phyloP scores from a whole-genome alignment of 78 protist species.

The Fonticula alba region DNA sequence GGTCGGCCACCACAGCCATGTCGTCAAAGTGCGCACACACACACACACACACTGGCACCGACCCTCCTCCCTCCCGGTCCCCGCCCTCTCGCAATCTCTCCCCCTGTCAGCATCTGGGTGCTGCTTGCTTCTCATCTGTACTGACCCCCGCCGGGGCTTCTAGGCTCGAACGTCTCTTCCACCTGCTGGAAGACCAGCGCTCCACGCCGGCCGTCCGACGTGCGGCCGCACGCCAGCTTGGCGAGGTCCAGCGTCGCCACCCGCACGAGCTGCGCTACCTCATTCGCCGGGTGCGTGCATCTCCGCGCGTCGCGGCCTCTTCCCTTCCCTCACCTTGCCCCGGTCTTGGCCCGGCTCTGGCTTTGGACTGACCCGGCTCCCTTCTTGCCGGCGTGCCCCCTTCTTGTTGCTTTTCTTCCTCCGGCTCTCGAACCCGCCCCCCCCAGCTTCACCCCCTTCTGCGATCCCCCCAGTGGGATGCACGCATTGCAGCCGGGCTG shows the following conservation, averaged over 20 bases:
- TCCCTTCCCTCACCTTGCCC: no score
- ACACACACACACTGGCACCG: not conserved
- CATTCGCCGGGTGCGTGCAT: constrained; percentile 4
- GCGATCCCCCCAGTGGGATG: constrained; percentile 19
- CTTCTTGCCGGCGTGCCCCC: no score
- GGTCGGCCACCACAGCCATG: no score
- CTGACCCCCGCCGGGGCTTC: no score
- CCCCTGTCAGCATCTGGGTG: not conserved
- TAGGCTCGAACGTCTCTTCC: constrained; percentile 36
- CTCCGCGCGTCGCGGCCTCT: not conserved
- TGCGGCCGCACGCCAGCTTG: constrained; percentile 32
- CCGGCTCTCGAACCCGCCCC: not conserved
- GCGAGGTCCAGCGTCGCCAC: constrained; percentile 9
- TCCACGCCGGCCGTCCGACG: constrained; percentile 7
- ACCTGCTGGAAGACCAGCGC: constrained; percentile 26
- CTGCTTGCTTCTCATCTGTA: not conserved
- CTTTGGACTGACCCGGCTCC: no score
- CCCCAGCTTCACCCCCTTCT: not conserved
- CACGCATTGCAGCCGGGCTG: constrained; percentile 39
- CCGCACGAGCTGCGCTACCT: constrained; percentile 18
- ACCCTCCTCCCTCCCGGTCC: not conserved
- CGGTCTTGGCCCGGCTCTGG: no score
- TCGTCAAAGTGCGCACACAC: not conserved
- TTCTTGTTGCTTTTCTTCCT: not conserved
- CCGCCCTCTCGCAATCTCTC: not conserved